Conservation (phyloP, 495 filamentous ascomycete genomes). For the Aspergillus cavernicola region DNA sequence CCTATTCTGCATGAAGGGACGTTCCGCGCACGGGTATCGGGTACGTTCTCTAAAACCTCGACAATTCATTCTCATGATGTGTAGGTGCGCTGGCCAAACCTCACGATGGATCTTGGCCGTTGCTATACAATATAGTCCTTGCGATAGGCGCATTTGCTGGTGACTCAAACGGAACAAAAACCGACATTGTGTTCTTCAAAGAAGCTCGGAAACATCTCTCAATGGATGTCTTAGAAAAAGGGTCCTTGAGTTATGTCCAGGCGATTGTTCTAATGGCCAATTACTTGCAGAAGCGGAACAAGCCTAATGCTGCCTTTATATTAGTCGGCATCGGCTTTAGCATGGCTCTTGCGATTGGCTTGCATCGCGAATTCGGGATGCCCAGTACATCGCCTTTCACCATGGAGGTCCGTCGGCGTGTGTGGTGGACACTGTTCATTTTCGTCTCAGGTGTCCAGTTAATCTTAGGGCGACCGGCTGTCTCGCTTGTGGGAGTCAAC, state of each 20-base stretch:
- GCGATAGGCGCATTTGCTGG: constrained; percentile 21
- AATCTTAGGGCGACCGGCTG: constrained; percentile 19
- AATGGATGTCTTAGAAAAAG: constrained; percentile 22
- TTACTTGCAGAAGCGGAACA: constrained; percentile 23
- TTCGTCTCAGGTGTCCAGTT: constrained; percentile 21
- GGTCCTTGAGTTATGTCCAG: constrained; percentile 21
- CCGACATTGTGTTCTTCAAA: constrained; percentile 15
- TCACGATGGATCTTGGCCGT: constrained; percentile 18
- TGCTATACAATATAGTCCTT: constrained; percentile 20
- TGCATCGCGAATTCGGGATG: constrained; percentile 23
- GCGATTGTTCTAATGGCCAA: constrained; percentile 20
- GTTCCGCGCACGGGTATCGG: constrained; percentile 19
- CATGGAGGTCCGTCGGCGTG: constrained; percentile 35
- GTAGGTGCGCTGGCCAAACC: constrained; percentile 19
- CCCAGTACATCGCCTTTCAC: constrained; percentile 23
- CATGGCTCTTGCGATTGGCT: constrained; percentile 21
- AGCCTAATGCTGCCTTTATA: constrained; percentile 21
- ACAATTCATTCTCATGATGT: not conserved
- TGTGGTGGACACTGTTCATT: constrained; percentile 34
- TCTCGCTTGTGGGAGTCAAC: constrained; percentile 21
- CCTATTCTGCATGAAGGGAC: constrained; percentile 21
- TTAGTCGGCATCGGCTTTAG: constrained; percentile 23
- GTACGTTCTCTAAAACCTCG: not conserved
- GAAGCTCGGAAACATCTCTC: constrained; percentile 18
- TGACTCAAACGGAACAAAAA: constrained; percentile 17